Evolutionary conservation across 2,329 filamentous ascomycete genomes (phyloP), one percentile per base, ranked within the genome.

Genomic region (Cercospora sp.): DNA sequence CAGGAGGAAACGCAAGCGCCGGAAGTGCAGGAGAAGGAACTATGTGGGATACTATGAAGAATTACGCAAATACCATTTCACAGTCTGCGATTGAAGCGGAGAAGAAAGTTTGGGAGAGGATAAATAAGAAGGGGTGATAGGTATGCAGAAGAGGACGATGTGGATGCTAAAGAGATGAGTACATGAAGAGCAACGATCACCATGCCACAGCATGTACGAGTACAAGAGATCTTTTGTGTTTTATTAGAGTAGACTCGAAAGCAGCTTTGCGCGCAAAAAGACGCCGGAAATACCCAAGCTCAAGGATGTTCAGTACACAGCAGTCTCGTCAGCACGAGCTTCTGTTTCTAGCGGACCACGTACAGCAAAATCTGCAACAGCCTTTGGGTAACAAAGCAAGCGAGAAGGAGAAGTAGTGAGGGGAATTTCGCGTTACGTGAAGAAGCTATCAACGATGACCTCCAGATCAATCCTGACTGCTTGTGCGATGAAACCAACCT

Each of bases 71-170:
- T 45, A 76, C 69, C 60, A 81, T 80, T 20, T 81, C 81, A 4
- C 75, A 72, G 60, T 81, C 81, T 66, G 70, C 82, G 65, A 80
- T 77, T 8, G 79, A 83, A 75, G 79, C 81, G 55, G 82, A 84
- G 74, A 79, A 80, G 64, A 80, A 80, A 75, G 80, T 82, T 57
- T 85, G 83, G 83, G 82, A 76, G 76, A 77, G 78, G 69, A 80
- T 84, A 63, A 82, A 83, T 75, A 67, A 69, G 62, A 48, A 39
- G 20, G 45, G 26, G 51, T 39, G 36, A 30, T 30, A 39, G 36
- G 26, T 9, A 4, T n/a, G 23, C 13, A 30, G 26, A 57, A n/a
- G 53, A 57, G 28, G 53, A 58, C n/a, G 53, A 30, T 26, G 45
- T 12, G 20, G 10, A 23, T 10, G 5, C 6, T 3, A 12, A 13